phyloP scores from a whole-genome alignment of 768 basidiomycete species.

The Suillus variegatus region DNA sequence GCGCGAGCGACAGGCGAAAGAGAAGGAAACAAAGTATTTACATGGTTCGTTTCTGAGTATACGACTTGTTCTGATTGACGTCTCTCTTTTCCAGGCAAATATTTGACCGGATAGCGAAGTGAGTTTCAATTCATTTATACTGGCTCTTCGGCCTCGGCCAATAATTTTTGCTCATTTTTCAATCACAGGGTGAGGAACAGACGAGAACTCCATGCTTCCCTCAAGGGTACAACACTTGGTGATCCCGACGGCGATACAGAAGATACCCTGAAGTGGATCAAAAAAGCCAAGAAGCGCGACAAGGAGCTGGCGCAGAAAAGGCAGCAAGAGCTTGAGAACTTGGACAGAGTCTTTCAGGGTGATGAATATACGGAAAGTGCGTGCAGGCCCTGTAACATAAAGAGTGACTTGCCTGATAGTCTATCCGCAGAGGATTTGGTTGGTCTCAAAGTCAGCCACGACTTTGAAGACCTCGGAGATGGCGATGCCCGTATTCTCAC shows the following conservation, averaged over 20 bases:
- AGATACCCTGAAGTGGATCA: conserved; percentile 88
- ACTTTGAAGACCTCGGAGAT: conserved; percentile 88
- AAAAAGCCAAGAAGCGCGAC: conserved; percentile 86
- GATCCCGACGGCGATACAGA: conserved; percentile 79
- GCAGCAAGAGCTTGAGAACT: conserved; percentile 78
- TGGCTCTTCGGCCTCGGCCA: conserved; percentile 3
- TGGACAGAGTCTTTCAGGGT: conserved; percentile 73
- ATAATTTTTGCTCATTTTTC: conserved; percentile 39
- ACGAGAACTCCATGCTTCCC: conserved; percentile 87
- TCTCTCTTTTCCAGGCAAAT: conserved; percentile 52
- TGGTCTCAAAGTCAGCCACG: conserved; percentile 95
- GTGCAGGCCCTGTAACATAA: conserved; percentile 27
- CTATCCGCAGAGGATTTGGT: conserved; percentile 71
- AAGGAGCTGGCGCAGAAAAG: conserved; percentile 85
- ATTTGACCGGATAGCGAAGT: conserved; percentile 84
- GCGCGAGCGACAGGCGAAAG: conserved; percentile 68
- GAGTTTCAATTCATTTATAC: conserved; percentile 46
- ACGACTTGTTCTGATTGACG: conserved; percentile 20
- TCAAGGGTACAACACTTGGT: conserved; percentile 92
- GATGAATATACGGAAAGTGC: conserved; percentile 87
- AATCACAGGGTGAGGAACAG: conserved; percentile 87
- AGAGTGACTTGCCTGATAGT: background rate
- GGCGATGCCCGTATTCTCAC: conserved; percentile 96
- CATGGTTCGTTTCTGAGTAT: conserved; percentile 20
- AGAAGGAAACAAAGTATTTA: conserved; percentile 76